A percentile compares a stretch with the other conserved stretches of the same genome.
Conservation (phyloP, 106 monocot genomes). For the Posidonia australis region DNA sequence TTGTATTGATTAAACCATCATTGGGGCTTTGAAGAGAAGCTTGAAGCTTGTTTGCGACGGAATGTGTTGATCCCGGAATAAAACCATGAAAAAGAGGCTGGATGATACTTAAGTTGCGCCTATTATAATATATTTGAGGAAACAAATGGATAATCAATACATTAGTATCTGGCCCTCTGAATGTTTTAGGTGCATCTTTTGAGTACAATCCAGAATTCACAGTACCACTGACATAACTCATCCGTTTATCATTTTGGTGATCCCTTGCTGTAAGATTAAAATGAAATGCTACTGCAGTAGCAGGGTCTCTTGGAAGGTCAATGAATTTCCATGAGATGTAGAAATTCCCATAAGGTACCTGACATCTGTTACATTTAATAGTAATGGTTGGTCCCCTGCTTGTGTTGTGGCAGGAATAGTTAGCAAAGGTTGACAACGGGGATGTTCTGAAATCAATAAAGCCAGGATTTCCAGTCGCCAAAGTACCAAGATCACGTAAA, state of each 20-base stretch:
- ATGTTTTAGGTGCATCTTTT: slow-evolving; percentile 46
- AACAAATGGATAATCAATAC: slow-evolving; percentile 79
- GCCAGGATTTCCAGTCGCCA: slow-evolving; percentile 54
- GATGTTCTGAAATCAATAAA: slow-evolving; percentile 50
- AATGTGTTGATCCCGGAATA: slow-evolving; percentile 61
- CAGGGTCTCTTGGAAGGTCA: slow-evolving; percentile 71
- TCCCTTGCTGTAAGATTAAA: slow-evolving; percentile 70
- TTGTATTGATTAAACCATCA: slow-evolving; percentile 67
- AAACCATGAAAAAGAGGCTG: slow-evolving; percentile 85
- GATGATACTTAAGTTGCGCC: slow-evolving; percentile 51
- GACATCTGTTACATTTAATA: slow-evolving; percentile 61
- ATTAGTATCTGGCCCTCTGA: slow-evolving; percentile 67
- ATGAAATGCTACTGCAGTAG: slow-evolving; percentile 74
- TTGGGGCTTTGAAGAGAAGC: slow-evolving; percentile 56
- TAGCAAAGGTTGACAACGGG: slow-evolving; percentile 36
- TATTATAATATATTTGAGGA: slow-evolving; percentile 51
- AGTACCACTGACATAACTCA: slow-evolving; percentile 68
- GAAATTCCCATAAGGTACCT: slow-evolving; percentile 48
- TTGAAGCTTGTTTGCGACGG: slow-evolving; percentile 38
- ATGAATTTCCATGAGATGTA: slow-evolving; percentile 90
- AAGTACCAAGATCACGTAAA: slow-evolving; percentile 35
- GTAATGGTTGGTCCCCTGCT: slow-evolving; percentile 60
- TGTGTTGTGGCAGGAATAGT: slow-evolving; percentile 65
- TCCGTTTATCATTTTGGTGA: slow-evolving; percentile 41
- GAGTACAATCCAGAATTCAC: slow-evolving; percentile 33